phyloP scores from a whole-genome alignment of 139 green algal species.

The Diplosphaera chodatii region DNA sequence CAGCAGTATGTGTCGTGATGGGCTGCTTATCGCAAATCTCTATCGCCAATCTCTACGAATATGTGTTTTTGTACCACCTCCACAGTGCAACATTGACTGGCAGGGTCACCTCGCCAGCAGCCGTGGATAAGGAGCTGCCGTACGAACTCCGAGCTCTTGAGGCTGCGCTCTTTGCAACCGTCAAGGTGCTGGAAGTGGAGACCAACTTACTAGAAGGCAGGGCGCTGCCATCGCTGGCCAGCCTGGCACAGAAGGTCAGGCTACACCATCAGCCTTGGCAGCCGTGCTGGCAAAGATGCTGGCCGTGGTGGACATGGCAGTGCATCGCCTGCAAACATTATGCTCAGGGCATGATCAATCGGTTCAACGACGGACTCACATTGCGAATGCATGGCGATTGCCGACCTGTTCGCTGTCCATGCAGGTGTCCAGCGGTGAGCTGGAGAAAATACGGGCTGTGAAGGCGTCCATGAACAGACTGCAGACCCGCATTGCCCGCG shows the following conservation, averaged over 20 bases:
- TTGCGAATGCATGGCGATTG: too few relatives aligned
- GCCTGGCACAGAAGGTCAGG: constrained; percentile 12
- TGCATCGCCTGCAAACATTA: too few relatives aligned
- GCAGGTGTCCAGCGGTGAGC: constrained; percentile 12
- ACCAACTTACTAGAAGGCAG: constrained; percentile 10
- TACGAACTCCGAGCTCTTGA: constrained; percentile 41
- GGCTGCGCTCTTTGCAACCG: constrained; percentile 17
- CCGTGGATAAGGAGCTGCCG: constrained; percentile 21
- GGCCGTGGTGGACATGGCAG: too few relatives aligned
- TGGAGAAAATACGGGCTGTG: constrained; percentile 10
- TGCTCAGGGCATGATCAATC: too few relatives aligned
- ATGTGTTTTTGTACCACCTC: too few relatives aligned
- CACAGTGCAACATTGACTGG: too few relatives aligned
- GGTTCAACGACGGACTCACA: too few relatives aligned
- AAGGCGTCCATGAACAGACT: constrained; percentile 20
- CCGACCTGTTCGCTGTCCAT: too few relatives aligned
- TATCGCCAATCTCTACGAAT: too few relatives aligned
- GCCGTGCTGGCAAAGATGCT: too few relatives aligned
- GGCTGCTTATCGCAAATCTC: too few relatives aligned
- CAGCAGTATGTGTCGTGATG: too few relatives aligned
- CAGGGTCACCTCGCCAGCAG: not conserved
- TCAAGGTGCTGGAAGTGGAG: constrained; percentile 26
- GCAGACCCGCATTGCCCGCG: constrained; percentile 1
- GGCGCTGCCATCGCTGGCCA: constrained; percentile 11
- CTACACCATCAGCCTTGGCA: not conserved